Evolutionary conservation across 768 basidiomycete species (phyloP), one percentile per base, ranked within the genome.

Genomic region (Nidularia sp.): DNA sequence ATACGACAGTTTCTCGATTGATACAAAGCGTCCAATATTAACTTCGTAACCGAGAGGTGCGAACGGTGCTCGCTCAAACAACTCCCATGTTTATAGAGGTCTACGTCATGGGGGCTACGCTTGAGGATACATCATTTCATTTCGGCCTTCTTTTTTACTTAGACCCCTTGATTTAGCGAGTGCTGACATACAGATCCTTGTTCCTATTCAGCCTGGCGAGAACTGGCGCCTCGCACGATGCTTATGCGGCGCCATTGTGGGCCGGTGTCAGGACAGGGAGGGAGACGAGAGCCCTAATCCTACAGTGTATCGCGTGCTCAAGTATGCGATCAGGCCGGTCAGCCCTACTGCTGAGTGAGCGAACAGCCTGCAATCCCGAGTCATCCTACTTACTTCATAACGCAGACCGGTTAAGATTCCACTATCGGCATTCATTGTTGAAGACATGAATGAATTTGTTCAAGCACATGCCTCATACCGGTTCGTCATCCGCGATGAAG

Each of bases 381-480:
- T 8, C 8, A 6, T 52, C 32, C 25, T 15, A 50, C 25, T 29
- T 12, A 29, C 6, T 29, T 32, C 51, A 34, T 15, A 25, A 12
- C 36, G 13, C 51, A 80, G 78, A 47, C 70, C 68, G n/a, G 57
- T 67, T 13, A 76, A 67, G 58, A 74, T 72, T 29, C 90, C 91
- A 0, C 72, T 95, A 29, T 90, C 90, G 1, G 89, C 91, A n/a
- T 96, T 91, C 67, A 79, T 98, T 32, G 81, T 93, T 9, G 84
- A 92, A 55, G 93, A 97, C 60, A 90, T 98, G 90, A 79, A 80
- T 31, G 96, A 96, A 63, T 86, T 90, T 49, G 88, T 92, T 4
- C 86, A 89, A 50, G 93, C 95, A 1, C 95, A 98, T 63, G 93
- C 94, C 1, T 88, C 89, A 0, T 93, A 98, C 68, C 88, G 94